Evolutionary conservation across 176 grass and related monocot genomes (phyloP), one percentile per base, ranked within the genome.

Genomic region (Dactylis glomerata): DNA sequence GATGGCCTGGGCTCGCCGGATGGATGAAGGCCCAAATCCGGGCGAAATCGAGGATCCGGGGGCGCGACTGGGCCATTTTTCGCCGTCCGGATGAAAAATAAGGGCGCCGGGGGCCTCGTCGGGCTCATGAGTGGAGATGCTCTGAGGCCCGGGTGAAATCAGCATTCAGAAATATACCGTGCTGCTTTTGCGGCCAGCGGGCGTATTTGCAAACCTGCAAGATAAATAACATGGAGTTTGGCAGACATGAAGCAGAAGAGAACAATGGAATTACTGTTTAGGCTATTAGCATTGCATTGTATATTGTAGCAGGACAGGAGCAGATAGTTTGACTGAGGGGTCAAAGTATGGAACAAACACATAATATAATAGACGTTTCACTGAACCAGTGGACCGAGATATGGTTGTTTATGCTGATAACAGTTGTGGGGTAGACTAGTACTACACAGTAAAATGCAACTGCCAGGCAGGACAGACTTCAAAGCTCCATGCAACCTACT

Each of bases 311-410:
- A 24, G 74, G n/a, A 22, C 10, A 73, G 74, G 74, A 78, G 73
- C n/a, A 59, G 66, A 50, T 63, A 20, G 62, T 68, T 91, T 91
- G 81, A 87, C 76, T 52, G 81, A 83, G 16, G 75, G 68, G 81
- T 87, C 85, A 87, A 87, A 76, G 46, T 42, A 83, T 59, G 62
- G 36, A 83, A 27, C 40, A 8, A 57, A 32, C 34, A 56, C 55
- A 79, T 58, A 80, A 57, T 74, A 68, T 58, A 83, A 46, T 49
- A 40, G 26, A 23, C 31, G 15, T 46, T 28, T 86, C 65, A 24
- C 73, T 49, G 84, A 83, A 12, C 75, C 86, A 79, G 68, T 84
- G 47, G 30, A 84, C 80, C 38, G 70, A 54, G 75, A 68, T 81
- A 84, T 52, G 68, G 45, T 81, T 61, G 11, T 79, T 79, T 79